phyloP scores from a whole-genome alignment of 345 rosid species.

The Rhodomyrtus tomentosa region DNA sequence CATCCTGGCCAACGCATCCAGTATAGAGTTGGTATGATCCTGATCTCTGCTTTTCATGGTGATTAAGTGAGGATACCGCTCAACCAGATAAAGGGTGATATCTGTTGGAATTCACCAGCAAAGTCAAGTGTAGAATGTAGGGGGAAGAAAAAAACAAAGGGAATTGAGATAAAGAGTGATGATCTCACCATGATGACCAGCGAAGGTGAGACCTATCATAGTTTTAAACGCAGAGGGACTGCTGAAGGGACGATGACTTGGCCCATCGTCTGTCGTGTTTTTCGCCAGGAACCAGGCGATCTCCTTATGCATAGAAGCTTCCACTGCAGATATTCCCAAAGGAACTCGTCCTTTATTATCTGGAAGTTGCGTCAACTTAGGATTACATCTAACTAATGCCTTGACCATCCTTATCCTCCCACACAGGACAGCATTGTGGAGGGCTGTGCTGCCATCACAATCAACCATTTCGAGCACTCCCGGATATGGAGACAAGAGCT shows the following conservation, averaged over 20 bases:
- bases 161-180: background rate
- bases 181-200: background rate
- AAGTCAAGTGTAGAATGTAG: background rate
- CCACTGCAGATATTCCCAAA: background rate
- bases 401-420: background rate
- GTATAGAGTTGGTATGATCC: accelerated
- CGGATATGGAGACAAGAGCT: background rate
- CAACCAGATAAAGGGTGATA: accelerated
- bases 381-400: background rate
- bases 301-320: background rate
- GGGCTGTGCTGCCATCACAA: background rate
- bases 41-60: accelerated
- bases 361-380: background rate
- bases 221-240: accelerated
- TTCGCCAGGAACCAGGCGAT: background rate
- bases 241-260: background rate
- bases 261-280: accelerated
- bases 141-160: no score
- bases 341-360: background rate
- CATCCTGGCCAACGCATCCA: accelerated
- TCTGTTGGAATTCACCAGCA: background rate
- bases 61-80: accelerated
- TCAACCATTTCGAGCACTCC: background rate
- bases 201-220: background rate
- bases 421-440: background rate